phyloP scores from a whole-genome alignment of 352 stramenopile species.

The Phytophthora pluvialis region DNA sequence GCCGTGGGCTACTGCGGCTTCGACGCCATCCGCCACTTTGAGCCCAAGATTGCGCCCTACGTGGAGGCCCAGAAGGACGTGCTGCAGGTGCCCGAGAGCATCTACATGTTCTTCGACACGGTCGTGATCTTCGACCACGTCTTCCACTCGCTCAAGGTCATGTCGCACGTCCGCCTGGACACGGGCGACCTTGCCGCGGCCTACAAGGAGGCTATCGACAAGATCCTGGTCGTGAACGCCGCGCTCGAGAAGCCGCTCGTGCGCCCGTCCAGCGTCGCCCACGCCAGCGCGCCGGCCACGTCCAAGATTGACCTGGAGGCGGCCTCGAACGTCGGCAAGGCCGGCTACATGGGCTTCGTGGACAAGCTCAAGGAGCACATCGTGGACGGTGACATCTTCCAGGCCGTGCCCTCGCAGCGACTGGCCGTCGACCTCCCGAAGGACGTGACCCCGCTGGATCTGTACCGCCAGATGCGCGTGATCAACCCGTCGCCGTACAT shows the following conservation, averaged over 20 bases:
- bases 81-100: slow-evolving; percentile 85
- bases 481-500: slow-evolving; percentile 93
- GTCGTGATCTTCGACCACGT: slow-evolving; percentile 92
- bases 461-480: slow-evolving; percentile 90
- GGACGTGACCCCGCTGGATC: slow-evolving; percentile 73
- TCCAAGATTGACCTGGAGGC: slow-evolving; percentile 73
- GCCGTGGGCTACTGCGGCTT: slow-evolving; percentile 91
- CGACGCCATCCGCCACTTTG: slow-evolving; percentile 90
- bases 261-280: slow-evolving; percentile 60
- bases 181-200: slow-evolving; percentile 64
- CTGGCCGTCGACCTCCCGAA: slow-evolving; percentile 71
- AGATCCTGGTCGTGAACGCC: slow-evolving; percentile 71
- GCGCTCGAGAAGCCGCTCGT: slow-evolving; percentile 68
- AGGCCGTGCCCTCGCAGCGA: slow-evolving; percentile 88
- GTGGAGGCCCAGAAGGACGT: slow-evolving; percentile 81
- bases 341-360: slow-evolving; percentile 89
- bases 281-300: slow-evolving; percentile 50
- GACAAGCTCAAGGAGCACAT: slow-evolving; percentile 89
- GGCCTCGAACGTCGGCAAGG: slow-evolving; percentile 83
- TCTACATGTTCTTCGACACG: slow-evolving; percentile 93
- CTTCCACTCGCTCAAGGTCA: slow-evolving; percentile 91
- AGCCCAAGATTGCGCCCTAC: slow-evolving; percentile 81
- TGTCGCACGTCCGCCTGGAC: slow-evolving; percentile 82
- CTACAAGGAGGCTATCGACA: slow-evolving; percentile 75
- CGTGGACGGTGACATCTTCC: slow-evolving; percentile 91